Base-by-base conservation (phyloP, 2,329 filamentous ascomycete genomes). In the Raffaelea albimanens region DNA sequence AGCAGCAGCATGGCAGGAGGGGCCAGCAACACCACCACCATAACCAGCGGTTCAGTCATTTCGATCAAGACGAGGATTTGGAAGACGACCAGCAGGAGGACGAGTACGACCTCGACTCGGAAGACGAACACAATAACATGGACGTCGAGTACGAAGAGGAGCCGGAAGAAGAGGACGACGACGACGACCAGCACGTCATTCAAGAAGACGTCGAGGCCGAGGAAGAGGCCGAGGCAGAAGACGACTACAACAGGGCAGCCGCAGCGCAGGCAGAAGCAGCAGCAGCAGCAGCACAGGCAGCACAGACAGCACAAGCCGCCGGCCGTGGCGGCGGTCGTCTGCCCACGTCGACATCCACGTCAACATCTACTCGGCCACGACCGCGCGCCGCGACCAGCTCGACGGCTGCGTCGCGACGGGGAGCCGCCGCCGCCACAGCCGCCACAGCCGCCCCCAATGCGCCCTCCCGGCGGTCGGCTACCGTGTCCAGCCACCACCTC, bases 41-140 rank as follows among this genome's bases (percentile, higher is more conserved):
- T n/a, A n/a, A n/a, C n/a, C n/a, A 13, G 25, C 25, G 25, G 25
- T 29, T 29, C 9, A 38, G 40, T 2, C 33, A 18, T 10, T 38
- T 42, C 5, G 43, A 29, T 2, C 40, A 33, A 5, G 29, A 21
- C 7, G 43, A 40, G 16, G 31, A 42, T 31, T 19, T 43, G 23
- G 34, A 38, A 18, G 34, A 43, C 34, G 31, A 44, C 23, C 41
- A 23, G 18, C 21, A 44, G 11, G 46, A 40, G 2, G 45, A 43
- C 9, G 40, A 29, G 3, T 33, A 4, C 23, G 23, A 19, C 23
- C n/a, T 31, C 11, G 23, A 25, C 13, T 11, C 40, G 5, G 41
- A 44, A 10, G 39, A 39, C 20, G 49, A 50, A 20, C 34, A 49
- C 43, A 44, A 44, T 3, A 40, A 49, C 18, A 55, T 55, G 53